These are phyloP conservation scores for Hypoxylon sp. DNA, from an alignment of 2,329 filamentous ascomycete genomes.

Conservation along the genomic window DNA sequence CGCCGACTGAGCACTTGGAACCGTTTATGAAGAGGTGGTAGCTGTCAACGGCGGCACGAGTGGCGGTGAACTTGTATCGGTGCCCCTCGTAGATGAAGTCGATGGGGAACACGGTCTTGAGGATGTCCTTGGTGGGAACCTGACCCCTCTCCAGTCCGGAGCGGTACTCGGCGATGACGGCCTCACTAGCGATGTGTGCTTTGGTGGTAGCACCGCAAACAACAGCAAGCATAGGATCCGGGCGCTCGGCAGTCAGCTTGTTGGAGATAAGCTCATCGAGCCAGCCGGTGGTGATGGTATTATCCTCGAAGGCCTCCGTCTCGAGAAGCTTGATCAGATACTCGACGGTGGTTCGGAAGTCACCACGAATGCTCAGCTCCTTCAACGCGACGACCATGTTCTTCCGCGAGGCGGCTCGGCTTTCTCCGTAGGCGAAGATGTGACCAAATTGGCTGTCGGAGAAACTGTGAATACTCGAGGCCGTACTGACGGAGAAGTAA, in stretches of 20 bases:
- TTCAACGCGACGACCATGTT: slow-evolving; percentile 99
- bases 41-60: slow-evolving; percentile 88
- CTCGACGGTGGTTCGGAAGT: slow-evolving; percentile 98
- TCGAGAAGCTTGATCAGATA: slow-evolving; percentile 99
- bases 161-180: slow-evolving; percentile 85
- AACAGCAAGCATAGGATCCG: slow-evolving; percentile 91
- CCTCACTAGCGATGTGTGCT: slow-evolving; percentile 93
- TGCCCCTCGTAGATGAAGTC: slow-evolving; percentile 98
- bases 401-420: slow-evolving; percentile 92
- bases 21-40: slow-evolving; percentile 99
- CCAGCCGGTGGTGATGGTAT: slow-evolving; percentile 99
- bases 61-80: slow-evolving; percentile 98
- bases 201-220: slow-evolving; percentile 95
- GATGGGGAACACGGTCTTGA: slow-evolving; percentile 96
- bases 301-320: slow-evolving; percentile 97
- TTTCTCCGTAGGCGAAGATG: slow-evolving; percentile 99
- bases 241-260: slow-evolving; percentile 94
- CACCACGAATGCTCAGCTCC: slow-evolving; percentile 98
- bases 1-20: slow-evolving; percentile 92
- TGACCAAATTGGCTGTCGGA: slow-evolving; percentile 99
- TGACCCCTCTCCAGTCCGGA: slow-evolving; percentile 94
- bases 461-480: slow-evolving; percentile 98
- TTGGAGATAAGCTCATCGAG: slow-evolving; percentile 98
- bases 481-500: slow-evolving; percentile 98
- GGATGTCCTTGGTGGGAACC: slow-evolving; percentile 92